phyloP scores from a whole-genome alignment of 2,329 filamentous ascomycete species.

The Sporothrix luriei region DNA sequence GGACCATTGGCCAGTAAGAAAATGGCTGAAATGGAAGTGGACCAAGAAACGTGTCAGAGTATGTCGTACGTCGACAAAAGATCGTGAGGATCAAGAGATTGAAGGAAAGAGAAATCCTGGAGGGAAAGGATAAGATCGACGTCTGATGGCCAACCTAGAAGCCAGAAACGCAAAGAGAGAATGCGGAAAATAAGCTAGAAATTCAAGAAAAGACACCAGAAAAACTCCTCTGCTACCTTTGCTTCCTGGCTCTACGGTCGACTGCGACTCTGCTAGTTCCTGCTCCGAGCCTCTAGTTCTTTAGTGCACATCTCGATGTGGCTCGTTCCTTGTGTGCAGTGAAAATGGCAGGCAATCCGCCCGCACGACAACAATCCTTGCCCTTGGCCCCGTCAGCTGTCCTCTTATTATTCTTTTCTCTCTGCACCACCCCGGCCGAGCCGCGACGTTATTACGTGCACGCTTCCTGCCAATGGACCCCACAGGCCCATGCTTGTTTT shows the following conservation, averaged over 20 bases:
- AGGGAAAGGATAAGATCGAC: neutral
- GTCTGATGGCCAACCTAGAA: neutral
- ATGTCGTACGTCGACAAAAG: neutral
- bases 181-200: neutral
- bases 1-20: neutral
- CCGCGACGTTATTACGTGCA: constrained; percentile 21
- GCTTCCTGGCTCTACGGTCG: neutral
- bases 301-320: constrained; percentile 8
- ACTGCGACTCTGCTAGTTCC: constrained; percentile 20
- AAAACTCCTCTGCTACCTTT: constrained; percentile 13
- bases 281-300: neutral
- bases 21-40: neutral
- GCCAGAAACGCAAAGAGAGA: constrained; percentile 2
- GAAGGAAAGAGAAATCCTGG: neutral
- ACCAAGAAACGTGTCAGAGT: neutral
- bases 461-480: neutral
- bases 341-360: constrained; percentile 22
- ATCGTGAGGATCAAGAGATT: neutral
- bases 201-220: constrained; percentile 12
- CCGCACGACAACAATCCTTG: neutral
- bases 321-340: constrained; percentile 15
- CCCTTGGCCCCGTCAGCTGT: constrained; percentile 11
- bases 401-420: neutral
- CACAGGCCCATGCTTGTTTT: neutral
- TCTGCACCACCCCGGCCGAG: neutral